A percentile compares a stretch with the other conserved stretches of the same genome.
These are phyloP conservation scores for Solanum aculeatissimum DNA, from an alignment of 305 asterid genomes.

Conservation along the genomic window DNA sequence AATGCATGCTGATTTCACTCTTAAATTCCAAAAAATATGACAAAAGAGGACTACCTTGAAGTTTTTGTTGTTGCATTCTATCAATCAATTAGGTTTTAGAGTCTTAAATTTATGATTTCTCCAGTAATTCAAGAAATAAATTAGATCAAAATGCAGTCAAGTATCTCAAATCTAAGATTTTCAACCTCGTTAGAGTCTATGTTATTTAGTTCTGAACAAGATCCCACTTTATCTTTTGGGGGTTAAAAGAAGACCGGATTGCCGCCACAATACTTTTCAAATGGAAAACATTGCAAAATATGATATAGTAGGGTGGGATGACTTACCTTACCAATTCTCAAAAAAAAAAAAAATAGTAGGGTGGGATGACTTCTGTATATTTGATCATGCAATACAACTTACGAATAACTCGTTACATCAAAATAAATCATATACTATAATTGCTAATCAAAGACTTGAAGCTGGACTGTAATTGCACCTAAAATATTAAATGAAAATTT, in stretches of 20 bases:
- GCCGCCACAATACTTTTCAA: background rate
- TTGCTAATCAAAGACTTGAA: background rate
- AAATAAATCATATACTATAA: background rate
- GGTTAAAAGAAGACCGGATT: background rate
- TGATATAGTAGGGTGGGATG: background rate
- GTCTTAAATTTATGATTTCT: background rate
- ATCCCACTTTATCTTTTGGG: background rate
- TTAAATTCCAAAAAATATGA: background rate
- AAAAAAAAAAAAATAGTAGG: background rate
- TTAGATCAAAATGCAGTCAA: background rate
- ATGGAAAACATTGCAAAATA: background rate
- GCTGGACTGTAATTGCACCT: background rate
- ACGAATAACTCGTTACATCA: background rate
- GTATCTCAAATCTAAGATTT: background rate
- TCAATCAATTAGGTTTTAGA: background rate
- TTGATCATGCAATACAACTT: background rate
- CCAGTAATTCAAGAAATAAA: background rate
- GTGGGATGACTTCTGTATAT: background rate
- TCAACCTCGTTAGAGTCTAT: background rate
- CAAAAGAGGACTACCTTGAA: background rate
- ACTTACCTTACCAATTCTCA: background rate
- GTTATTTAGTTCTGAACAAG: background rate
- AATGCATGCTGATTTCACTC: background rate
- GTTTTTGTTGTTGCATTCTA: background rate
- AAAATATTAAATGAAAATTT: background rate